Conservation (phyloP, 164 flowering plant species). For the Cinnamomum micranthum region DNA sequence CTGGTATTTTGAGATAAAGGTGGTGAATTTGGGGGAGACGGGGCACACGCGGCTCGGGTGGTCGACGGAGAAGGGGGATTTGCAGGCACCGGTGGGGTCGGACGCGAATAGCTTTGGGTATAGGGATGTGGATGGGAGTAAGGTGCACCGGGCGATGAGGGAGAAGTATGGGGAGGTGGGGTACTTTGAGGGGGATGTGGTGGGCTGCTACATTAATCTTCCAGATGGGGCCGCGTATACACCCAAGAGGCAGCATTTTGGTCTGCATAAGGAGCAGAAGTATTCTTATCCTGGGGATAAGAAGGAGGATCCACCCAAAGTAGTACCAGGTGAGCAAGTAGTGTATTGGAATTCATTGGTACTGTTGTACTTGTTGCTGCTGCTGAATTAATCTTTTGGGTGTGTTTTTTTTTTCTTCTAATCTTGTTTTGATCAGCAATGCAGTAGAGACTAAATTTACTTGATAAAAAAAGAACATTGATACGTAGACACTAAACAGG, state of each 20-base stretch:
- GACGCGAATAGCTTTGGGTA: conserved; percentile 88
- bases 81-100: conserved; percentile 98
- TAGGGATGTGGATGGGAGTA: conserved; percentile 92
- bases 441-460: no score
- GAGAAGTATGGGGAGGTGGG: conserved; percentile 92
- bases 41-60: conserved; percentile 98
- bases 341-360: background rate
- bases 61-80: conserved; percentile 91
- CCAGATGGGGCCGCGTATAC: conserved; percentile 70
- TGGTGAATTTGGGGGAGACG: conserved; percentile 64
- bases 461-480: no score
- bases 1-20: conserved; percentile 90
- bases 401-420: background rate
- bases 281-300: conserved; percentile 59
- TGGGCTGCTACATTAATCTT: conserved; percentile 85
- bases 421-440: no score
- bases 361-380: background rate
- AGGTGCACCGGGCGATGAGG: conserved; percentile 81
- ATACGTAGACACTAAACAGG: no score
- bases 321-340: conserved; percentile 73
- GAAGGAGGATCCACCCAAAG: conserved; percentile 79
- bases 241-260: conserved; percentile 64
- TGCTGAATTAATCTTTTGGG: background rate
- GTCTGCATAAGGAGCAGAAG: conserved; percentile 79
- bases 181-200: conserved; percentile 88